These are phyloP conservation scores for Bertia moriformis DNA, from an alignment of 2,329 filamentous ascomycete genomes.

Conservation along the genomic window DNA sequence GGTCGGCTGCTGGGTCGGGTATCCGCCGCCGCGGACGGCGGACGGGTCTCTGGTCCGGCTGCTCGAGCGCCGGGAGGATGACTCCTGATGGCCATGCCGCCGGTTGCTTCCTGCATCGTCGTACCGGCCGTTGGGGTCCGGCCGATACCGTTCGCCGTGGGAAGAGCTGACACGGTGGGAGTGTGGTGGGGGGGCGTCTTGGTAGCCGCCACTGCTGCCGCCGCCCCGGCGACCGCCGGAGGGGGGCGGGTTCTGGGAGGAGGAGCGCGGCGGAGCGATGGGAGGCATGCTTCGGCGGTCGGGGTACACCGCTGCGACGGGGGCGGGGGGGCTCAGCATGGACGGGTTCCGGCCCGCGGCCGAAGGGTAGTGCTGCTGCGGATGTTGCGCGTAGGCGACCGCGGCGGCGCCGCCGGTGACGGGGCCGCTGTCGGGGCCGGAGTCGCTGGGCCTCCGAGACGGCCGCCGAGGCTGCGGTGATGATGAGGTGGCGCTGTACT, in stretches of 20 bases:
- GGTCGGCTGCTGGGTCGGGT: conserved; percentile 35
- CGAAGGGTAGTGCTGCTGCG: conserved; percentile 11
- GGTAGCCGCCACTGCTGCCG: conserved; percentile 27
- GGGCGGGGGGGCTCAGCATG: too few species aligned
- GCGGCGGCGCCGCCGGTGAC: conserved; percentile 26
- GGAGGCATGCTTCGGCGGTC: conserved; percentile 49
- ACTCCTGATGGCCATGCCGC: conserved; percentile 12
- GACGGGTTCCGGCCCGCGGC: conserved; percentile 10
- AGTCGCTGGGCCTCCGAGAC: conserved; percentile 35
- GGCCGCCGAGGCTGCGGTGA: conserved; percentile 35
- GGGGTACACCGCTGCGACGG: too few species aligned
- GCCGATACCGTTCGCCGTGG: too few species aligned
- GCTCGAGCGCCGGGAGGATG: conserved; percentile 17
- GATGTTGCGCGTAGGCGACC: conserved; percentile 28
- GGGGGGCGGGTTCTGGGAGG: conserved; percentile 33
- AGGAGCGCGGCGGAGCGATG: conserved; percentile 66
- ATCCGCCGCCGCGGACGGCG: conserved; percentile 29
- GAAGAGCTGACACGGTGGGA: too few species aligned
- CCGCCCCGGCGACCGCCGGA: conserved; percentile 23
- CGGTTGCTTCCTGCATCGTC: conserved; percentile 18
- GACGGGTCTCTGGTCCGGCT: conserved; percentile 21
- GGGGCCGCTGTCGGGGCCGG: conserved; percentile 19
- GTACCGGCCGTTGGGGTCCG: conserved; percentile 18
- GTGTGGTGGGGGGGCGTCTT: conserved; percentile 24
- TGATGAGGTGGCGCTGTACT: conserved; percentile 29